A percentile compares a stretch with the other conserved stretches of the same genome.
Conservation (phyloP, 345 rosid species). For the Melaleuca quinquenervia region DNA sequence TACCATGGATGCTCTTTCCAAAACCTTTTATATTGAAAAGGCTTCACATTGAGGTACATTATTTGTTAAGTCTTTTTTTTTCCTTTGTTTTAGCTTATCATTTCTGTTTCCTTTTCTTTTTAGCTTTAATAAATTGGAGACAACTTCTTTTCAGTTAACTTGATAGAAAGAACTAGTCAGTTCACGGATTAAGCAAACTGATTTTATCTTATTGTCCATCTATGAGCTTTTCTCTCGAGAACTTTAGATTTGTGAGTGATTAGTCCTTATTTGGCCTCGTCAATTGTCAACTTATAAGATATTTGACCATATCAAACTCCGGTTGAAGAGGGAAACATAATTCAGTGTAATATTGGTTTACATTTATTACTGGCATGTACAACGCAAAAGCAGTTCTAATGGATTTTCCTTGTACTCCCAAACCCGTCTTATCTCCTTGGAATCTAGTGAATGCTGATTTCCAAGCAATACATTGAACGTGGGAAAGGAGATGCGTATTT, state of each 20-base stretch:
- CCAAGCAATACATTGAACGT: background rate
- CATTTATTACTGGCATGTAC: background rate
- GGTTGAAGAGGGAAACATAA: background rate
- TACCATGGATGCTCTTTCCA: constrained; percentile 98
- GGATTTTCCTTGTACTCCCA: background rate
- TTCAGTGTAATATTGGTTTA: background rate
- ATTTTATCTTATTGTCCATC: background rate
- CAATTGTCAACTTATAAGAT: background rate
- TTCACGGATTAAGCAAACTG: background rate
- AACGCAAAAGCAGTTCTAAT: background rate
- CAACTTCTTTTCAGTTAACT: background rate
- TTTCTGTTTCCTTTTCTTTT: background rate
- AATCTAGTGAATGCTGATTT: background rate
- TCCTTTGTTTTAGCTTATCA: background rate
- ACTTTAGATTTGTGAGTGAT: background rate
- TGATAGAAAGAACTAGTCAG: background rate
- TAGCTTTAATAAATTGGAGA: background rate
- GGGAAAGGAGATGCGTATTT: background rate
- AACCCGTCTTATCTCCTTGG: background rate
- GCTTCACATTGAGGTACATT: constrained; percentile 61
- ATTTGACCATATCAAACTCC: background rate
- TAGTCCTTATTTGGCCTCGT: background rate
- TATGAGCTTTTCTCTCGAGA: background rate
- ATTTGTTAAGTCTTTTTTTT: background rate
- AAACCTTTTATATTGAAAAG: constrained; percentile 87